phyloP scores from a whole-genome alignment of 2,329 filamentous ascomycete species.

The Penicillium hordei region DNA sequence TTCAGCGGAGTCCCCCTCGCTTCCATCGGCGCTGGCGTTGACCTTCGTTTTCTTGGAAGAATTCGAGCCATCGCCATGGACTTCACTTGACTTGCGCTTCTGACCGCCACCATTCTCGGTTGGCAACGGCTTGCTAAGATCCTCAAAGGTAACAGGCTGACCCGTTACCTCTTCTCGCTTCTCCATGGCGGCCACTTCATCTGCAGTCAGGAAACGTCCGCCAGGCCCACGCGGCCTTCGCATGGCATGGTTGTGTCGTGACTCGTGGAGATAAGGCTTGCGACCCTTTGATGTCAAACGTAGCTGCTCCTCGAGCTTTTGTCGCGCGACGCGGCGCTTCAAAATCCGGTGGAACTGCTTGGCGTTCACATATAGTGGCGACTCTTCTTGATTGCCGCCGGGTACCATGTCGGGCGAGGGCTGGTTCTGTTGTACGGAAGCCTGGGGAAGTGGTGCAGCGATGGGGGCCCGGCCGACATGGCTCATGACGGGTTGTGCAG shows the following conservation, averaged over 20 bases:
- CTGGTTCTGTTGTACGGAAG: constrained; percentile 64
- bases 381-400: constrained; percentile 70
- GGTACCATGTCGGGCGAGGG: constrained; percentile 79
- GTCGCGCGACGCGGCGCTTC: constrained; percentile 87
- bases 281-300: constrained; percentile 90
- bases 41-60: constrained; percentile 54
- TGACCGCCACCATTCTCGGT: constrained; percentile 39
- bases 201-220: constrained; percentile 91
- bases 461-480: constrained; percentile 59
- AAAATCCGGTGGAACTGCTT: constrained; percentile 98
- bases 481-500: constrained; percentile 73
- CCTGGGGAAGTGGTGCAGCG: constrained; percentile 53
- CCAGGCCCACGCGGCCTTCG: constrained; percentile 88
- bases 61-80: constrained; percentile 44
- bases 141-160: constrained; percentile 26
- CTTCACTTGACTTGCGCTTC: constrained; percentile 54
- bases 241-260: constrained; percentile 97
- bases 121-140: constrained; percentile 34
- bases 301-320: constrained; percentile 89
- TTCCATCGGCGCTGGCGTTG: constrained; percentile 53
- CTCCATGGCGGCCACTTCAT: constrained; percentile 91
- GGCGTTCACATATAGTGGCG: constrained; percentile 94
- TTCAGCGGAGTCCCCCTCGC: constrained; percentile 51
- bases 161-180: constrained; percentile 52
- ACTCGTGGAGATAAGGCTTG: constrained; percentile 96